Conservation (phyloP, 2,329 filamentous ascomycete species). For the Cytospora mali region DNA sequence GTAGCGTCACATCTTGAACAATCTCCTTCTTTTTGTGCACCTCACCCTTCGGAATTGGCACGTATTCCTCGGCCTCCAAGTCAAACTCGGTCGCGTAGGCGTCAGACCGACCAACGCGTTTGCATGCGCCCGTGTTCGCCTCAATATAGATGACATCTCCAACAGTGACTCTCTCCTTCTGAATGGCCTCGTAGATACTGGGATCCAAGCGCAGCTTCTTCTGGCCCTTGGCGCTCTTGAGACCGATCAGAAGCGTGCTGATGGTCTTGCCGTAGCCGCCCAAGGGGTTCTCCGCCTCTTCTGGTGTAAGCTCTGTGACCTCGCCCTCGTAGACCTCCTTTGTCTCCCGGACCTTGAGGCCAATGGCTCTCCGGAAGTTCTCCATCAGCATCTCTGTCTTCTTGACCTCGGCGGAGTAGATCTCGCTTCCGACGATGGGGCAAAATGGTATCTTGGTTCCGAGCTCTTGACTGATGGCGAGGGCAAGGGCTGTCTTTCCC, state of each 20-base stretch:
- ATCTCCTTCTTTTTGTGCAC: conserved; percentile 99
- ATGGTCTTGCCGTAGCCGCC: conserved; percentile 98
- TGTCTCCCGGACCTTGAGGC: conserved; percentile 93
- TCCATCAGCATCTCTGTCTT: conserved; percentile 99
- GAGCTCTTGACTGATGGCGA: conserved; percentile 94
- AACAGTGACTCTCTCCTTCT: conserved; percentile 94
- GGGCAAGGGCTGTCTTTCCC: conserved; percentile 93
- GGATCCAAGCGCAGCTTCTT: conserved; percentile 97
- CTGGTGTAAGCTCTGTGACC: conserved; percentile 94
- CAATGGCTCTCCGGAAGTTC: conserved; percentile 96
- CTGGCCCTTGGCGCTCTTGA: conserved; percentile 94
- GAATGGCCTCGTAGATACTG: conserved; percentile 98
- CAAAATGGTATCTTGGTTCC: conserved; percentile 99
- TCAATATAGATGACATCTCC: conserved; percentile 99
- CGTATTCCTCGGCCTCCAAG: conserved; percentile 97
- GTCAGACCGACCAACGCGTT: conserved; percentile 92
- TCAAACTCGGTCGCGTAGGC: conserved; percentile 99
- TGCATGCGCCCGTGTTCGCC: conserved; percentile 97
- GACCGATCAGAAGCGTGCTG: conserved; percentile 87
- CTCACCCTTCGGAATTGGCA: conserved; percentile 97
- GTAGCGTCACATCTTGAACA: conserved; percentile 95
- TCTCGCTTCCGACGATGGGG: conserved; percentile 95
- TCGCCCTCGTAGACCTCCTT: conserved; percentile 99
- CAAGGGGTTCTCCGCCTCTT: conserved; percentile 96
- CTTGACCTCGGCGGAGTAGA: conserved; percentile 98